Evolutionary conservation across 2,329 filamentous ascomycete species (phyloP), one percentile per base, ranked within the genome.

Genomic region (Sporothrix schenckii): DNA sequence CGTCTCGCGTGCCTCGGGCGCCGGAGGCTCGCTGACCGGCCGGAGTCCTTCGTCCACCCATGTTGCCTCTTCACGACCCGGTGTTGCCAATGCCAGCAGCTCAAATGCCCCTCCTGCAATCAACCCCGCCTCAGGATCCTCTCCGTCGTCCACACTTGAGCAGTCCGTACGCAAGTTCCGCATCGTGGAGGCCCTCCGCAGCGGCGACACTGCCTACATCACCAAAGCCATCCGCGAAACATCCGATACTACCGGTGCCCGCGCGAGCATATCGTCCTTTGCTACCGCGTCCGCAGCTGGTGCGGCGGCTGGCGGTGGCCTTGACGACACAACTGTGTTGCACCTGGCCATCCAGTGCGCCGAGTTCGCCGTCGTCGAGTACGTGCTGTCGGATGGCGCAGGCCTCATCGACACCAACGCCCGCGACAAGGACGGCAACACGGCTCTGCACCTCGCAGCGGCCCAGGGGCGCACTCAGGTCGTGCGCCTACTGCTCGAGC

Each of bases 261-360:
- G 88, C 80, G 81, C 80, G 75, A 91, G 85, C 84, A 84, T 84
- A 71, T 86, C 86, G 75, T 85, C 87, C 73, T 74, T 86, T 74
- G 80, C 82, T 71, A 50, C 58, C 21, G 78, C 82, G 73, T 21
- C 27, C 75, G 79, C 72, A 39, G 49, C 68, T 39, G 53, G 68
- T 76, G 80, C 72, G 80, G 79, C 74, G 76, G 83, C 50, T 19
- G 77, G 80, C 71, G 80, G 79, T 74, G 76, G 83, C 70, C 79
- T 93, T 39, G 91, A 94, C 71, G 94, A 96, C 69, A 97, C 94
- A 0, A 95, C 92, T 1, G 91, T 98, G 54, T 85, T 99, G 50
- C 94, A 99, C 79, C 85, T 99, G 53, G 94, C 95, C 34, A 93
- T 98, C 58, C 95, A 99, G 80, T 98, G 94, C 80, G 94, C 95